Evolutionary conservation across 176 grass and related monocot genomes (phyloP), one percentile per base, ranked within the genome.

Genomic region (Oryza meridionalis): DNA sequence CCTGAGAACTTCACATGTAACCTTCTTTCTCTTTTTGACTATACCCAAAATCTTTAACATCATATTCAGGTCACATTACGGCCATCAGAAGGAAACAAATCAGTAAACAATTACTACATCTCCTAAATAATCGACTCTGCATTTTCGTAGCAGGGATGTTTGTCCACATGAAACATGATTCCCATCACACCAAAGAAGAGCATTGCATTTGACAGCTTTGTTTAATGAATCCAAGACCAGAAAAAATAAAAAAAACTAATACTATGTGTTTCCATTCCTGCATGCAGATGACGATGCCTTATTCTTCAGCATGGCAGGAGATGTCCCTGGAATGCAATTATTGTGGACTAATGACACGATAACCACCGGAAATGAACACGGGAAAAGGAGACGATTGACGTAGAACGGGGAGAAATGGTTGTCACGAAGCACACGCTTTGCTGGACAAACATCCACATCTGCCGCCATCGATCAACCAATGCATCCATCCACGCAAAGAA

Each of bases 391-490:
- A 73, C 15, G 72, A 67, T 65, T 85, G 85, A 76, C 77, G 85
- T 88, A 81, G 81, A 85, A 38, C 16, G 7, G 74, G 72, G 86
- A 27, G 70, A 69, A 67, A 79, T 35, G 75, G 86, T 63, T 73
- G 59, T 63, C 78, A 79, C 49, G 71, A 67, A 47, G 43, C 19
- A 11, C 14, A 83, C 55, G 78, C 49, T 73, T 76, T 84, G 85
- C 77, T 38, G 82, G 81, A 78, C 59, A 74, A 42, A 82, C 78
- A 78, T 91, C 90, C 38, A 91, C 86, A 16, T 91, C 86, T 51
- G 9, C 17, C 38, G 9, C 17, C 26, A 11, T 37, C 59, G 29
- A 71, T 16, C 61, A 26, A 16, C 37, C 2, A 32, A 38, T 25
- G 38, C 75, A 46, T n/a, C 21, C 19, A 70, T 77, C 58, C 74